Percentiles rank a stretch among this genome's conserved stretches.
Conservation (phyloP, 176 grass and related monocot species). For the Bonia amplexicaulis region DNA sequence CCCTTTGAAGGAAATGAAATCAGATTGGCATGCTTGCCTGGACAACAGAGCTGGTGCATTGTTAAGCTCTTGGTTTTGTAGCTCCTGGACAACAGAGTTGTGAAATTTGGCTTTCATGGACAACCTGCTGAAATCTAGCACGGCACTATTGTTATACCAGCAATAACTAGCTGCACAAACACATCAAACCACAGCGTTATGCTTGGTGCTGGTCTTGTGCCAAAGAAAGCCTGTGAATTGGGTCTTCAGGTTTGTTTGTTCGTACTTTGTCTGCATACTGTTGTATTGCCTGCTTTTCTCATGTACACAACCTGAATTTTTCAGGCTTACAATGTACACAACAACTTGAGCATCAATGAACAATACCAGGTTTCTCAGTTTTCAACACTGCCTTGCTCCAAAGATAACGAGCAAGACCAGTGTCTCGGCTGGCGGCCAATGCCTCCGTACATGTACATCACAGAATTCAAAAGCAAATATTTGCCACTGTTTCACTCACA, state of each 20-base stretch:
- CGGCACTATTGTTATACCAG: slow-evolving; percentile 90
- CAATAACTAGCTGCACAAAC: slow-evolving; percentile 95
- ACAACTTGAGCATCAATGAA: no score
- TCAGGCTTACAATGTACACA: no score
- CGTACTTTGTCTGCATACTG: no score
- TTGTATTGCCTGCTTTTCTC: not conserved
- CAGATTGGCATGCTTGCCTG: slow-evolving; percentile 78
- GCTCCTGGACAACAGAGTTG: slow-evolving; percentile 44
- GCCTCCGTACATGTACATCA: not conserved
- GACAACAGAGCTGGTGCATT: slow-evolving; percentile 83
- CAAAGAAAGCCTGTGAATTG: slow-evolving; percentile 62
- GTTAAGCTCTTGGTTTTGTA: slow-evolving; percentile 32
- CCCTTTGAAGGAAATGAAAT: slow-evolving; percentile 85
- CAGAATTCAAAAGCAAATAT: not conserved
- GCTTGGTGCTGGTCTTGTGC: slow-evolving; percentile 89
- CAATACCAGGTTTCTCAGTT: no score
- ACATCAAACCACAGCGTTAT: slow-evolving; percentile 94
- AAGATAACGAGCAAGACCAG: not conserved
- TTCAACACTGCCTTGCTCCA: no score
- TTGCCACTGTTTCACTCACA: not conserved
- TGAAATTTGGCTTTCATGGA: slow-evolving; percentile 81
- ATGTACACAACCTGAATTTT: no score
- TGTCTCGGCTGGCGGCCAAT: not conserved
- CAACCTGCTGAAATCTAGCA: slow-evolving; percentile 76
- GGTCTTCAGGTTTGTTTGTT: no score